Evolutionary conservation across 495 filamentous ascomycete species (phyloP).

Genomic region (Aspergillus campestris): DNA sequence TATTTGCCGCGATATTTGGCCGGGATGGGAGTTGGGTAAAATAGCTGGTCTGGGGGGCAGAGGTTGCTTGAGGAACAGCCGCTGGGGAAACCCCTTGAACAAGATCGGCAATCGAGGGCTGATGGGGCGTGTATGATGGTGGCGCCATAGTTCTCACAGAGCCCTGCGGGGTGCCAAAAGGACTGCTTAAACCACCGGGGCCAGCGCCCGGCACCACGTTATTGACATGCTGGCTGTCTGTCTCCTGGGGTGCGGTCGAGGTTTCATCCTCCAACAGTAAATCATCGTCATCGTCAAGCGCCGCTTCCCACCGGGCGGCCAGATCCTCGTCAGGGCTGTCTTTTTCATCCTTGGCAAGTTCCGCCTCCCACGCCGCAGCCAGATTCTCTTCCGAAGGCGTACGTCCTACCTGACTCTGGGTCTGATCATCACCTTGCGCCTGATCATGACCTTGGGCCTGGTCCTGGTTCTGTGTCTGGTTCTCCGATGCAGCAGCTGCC

Average conservation of each 20-base stretch:
- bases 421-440: too few relatives aligned
- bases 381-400: constrained; percentile 13
- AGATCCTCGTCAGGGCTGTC: constrained; percentile 48
- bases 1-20: constrained; percentile 26
- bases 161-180: constrained; percentile 25
- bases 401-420: too few relatives aligned
- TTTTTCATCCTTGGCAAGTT: constrained; percentile 13
- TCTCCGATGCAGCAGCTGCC: constrained; percentile 19
- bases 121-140: constrained; percentile 35
- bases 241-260: constrained; percentile 14
- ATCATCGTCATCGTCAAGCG: constrained; percentile 76
- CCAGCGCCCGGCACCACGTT: constrained; percentile 1
- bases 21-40: constrained; percentile 26
- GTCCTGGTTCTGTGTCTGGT: constrained; percentile 1
- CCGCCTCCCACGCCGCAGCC: constrained; percentile 19
- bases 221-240: constrained; percentile 10
- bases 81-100: constrained; percentile 23
- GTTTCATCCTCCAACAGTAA: constrained; percentile 57
- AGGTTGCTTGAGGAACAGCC: constrained; percentile 19
- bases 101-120: constrained; percentile 36
- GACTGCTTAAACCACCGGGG: constrained; percentile 17
- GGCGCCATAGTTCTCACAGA: constrained; percentile 11
- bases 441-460: too few relatives aligned
- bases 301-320: constrained; percentile 75
- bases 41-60: constrained; percentile 29